A percentile compares a stretch with the other conserved stretches of the same genome.
Conservation (phyloP, 768 basidiomycete genomes). For the Tulasnella sp. region DNA sequence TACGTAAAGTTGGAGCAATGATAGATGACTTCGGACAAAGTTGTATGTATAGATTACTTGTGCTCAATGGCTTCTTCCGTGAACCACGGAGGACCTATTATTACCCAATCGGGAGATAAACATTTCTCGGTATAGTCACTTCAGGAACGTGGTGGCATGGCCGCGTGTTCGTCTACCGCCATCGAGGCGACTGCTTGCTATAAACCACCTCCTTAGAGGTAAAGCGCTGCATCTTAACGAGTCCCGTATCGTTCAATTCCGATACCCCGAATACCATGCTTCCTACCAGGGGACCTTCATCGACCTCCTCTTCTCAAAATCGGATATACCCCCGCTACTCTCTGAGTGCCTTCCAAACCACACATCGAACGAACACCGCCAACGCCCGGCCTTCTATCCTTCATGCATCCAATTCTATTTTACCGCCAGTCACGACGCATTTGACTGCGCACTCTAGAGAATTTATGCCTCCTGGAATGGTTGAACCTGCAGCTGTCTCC, state of each 20-base stretch:
- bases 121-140: too few species aligned
- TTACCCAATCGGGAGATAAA: too few species aligned
- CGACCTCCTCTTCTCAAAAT: background rate
- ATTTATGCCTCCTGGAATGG: background rate
- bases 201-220: too few species aligned
- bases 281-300: background rate
- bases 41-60: too few species aligned
- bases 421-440: background rate
- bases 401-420: background rate
- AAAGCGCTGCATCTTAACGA: too few species aligned
- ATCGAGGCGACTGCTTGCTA: too few species aligned
- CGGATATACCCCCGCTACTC: background rate
- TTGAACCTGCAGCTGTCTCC: background rate
- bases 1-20: background rate
- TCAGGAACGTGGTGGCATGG: too few species aligned
- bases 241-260: background rate
- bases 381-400: background rate
- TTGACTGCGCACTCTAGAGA: background rate
- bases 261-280: background rate
- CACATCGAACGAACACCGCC: background rate
- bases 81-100: too few species aligned
- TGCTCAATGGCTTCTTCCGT: too few species aligned
- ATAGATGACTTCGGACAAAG: background rate
- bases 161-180: too few species aligned
- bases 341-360: background rate